Evolutionary conservation across 352 stramenopile species (phyloP).

Genomic region (Discostella stelligera): DNA sequence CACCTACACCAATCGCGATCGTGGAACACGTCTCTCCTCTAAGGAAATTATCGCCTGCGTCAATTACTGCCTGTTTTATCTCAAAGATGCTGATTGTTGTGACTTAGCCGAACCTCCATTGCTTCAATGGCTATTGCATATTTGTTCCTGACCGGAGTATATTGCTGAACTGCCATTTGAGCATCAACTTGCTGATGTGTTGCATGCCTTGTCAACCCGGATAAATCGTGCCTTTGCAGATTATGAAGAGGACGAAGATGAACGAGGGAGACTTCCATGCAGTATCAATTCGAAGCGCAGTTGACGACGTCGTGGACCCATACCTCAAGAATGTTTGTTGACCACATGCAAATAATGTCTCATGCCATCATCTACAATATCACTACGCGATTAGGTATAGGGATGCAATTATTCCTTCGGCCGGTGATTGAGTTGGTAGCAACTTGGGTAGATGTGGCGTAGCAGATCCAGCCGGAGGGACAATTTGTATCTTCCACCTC

Average conservation of each 20-base stretch:
- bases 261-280: constrained; percentile 10
- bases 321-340: constrained; percentile 37
- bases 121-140: constrained; percentile 59
- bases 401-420: constrained; percentile 57
- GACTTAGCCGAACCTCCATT: constrained; percentile 51
- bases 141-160: constrained; percentile 67
- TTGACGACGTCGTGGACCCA: background rate
- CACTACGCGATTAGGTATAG: constrained; percentile 46
- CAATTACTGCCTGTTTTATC: constrained; percentile 60
- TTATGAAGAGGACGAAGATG: background rate
- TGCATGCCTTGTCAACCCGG: constrained; percentile 48
- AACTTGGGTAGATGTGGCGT: constrained; percentile 44
- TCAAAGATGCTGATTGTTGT: constrained; percentile 55
- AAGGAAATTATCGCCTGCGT: constrained; percentile 60
- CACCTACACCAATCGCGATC: constrained; percentile 20
- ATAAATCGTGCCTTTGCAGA: constrained; percentile 34
- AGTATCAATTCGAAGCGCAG: background rate
- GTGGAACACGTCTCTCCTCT: constrained; percentile 35
- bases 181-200: constrained; percentile 48
- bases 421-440: constrained; percentile 54
- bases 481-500: constrained; percentile 12
- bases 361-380: constrained; percentile 48
- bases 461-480: constrained; percentile 32
- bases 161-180: constrained; percentile 52
- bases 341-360: constrained; percentile 42